Conservation (phyloP, 805 yeast genomes). For the Candida silvatica region DNA sequence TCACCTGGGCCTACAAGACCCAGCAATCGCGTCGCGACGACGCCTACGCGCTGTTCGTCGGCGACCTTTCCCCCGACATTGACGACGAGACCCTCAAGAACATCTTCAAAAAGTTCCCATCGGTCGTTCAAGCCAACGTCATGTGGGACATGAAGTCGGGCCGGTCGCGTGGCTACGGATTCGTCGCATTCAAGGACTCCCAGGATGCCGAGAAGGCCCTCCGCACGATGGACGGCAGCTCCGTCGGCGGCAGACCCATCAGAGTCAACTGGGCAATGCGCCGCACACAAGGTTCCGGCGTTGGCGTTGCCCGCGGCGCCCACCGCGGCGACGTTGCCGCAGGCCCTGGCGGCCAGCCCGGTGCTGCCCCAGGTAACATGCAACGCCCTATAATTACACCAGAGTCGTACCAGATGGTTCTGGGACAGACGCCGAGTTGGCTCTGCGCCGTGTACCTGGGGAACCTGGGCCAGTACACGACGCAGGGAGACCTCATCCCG, state of each 20-base stretch:
- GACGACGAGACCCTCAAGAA: constrained; percentile 62
- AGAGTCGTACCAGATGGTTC: constrained; percentile 51
- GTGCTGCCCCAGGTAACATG: neutral
- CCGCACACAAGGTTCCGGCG: constrained; percentile 32
- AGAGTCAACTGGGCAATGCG: constrained; percentile 88
- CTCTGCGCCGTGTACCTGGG: constrained; percentile 84
- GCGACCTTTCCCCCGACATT: constrained; percentile 76
- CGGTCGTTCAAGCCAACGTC: constrained; percentile 76
- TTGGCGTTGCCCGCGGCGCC: constrained; percentile 4
- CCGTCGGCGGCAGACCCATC: constrained; percentile 65
- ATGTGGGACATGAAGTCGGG: constrained; percentile 98
- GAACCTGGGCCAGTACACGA: constrained; percentile 69
- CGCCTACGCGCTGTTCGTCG: constrained; percentile 70
- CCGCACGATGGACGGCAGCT: constrained; percentile 63
- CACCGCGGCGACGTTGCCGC: constrained; percentile 3
- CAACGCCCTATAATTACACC: constrained; percentile 16
- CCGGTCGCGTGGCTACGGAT: constrained; percentile 86
- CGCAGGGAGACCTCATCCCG: constrained; percentile 66
- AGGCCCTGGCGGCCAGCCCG: neutral
- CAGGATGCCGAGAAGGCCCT: constrained; percentile 70
- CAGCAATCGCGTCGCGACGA: constrained; percentile 52
- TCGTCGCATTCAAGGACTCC: constrained; percentile 63
- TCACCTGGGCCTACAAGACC: constrained; percentile 82
- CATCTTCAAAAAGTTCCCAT: constrained; percentile 48
- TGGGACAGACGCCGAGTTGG: constrained; percentile 76